Evolutionary conservation across 2,329 filamentous ascomycete species (phyloP), one percentile per base, ranked within the genome.

Genomic region (Xylaria sp.): DNA sequence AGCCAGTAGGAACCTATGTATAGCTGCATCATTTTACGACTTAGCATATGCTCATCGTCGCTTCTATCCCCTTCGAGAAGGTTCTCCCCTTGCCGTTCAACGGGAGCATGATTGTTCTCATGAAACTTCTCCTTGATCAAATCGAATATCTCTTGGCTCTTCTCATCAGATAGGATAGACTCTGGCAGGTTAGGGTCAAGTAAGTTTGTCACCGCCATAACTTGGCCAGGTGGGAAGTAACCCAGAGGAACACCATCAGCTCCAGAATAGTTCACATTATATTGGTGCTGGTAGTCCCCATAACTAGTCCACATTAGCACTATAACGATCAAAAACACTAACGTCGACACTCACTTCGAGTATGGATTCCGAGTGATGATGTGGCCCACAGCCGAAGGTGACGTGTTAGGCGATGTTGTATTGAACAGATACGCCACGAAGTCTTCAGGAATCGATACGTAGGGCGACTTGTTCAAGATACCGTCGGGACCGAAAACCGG

Each of bases 1-100:
- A 92, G 86, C 96, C 96, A 99, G 80, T 97, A 99, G 1, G 94
- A 97, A 12, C 90, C 88, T 72, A 97, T 94, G 77, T 98, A 98
- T 2, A 91, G 91, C 81, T 98, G 93, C 92, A 98, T 97, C 93
- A 97, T 98, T 75, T 92, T 90, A 75, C 94, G 86, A 79, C 95
- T 97, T 70, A 98, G 83, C 83, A 91, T 86, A 69, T 91, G 88
- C 27, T 83, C 81, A 61, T 88, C 86, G 37, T 88, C 82, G 60
- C 90, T 88, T 62, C 92, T 88, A 75, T 97, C 90, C 16, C 94
- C 95, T 32, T 93, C 90, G 65, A 97, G 83, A 29, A 98, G 88
- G 59, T 86, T 87, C 59, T 93, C 92, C 76, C 94, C 93, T 70
- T 91, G 89, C 71, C 91, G 90, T 70, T 92, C 89, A 32, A 92